phyloP scores from a whole-genome alignment of 257 asterid genomes.

The Fraxinus anomala region DNA sequence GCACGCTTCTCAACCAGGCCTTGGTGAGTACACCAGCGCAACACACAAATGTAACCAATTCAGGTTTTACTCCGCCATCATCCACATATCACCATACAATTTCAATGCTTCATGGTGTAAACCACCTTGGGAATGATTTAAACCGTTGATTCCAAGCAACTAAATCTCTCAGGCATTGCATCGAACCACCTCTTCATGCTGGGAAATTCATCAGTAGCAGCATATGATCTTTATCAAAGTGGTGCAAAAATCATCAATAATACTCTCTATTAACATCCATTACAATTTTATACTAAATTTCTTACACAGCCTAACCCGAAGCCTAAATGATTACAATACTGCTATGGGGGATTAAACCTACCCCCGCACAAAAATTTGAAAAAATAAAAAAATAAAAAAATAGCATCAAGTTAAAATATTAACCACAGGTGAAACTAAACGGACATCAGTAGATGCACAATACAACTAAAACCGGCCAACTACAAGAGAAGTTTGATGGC shows the following conservation, averaged over 20 bases:
- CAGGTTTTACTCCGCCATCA: constrained; percentile 26
- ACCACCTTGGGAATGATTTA: constrained; percentile 30
- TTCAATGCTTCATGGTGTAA: constrained; percentile 30
- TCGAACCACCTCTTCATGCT: constrained; percentile 29
- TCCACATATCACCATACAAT: constrained; percentile 34
- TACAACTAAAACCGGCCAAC: neutral
- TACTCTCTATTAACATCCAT: too few species aligned
- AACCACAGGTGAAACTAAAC: neutral
- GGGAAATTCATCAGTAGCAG: constrained; percentile 22
- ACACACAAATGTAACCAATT: constrained; percentile 28
- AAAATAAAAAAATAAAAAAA: too few species aligned
- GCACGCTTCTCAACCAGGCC: constrained; percentile 33
- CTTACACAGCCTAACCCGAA: too few species aligned
- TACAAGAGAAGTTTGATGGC: neutral
- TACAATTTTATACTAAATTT: too few species aligned
- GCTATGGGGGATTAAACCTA: too few species aligned
- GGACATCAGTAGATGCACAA: neutral
- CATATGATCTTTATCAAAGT: constrained; percentile 32
- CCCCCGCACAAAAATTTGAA: too few species aligned
- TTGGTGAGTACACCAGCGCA: constrained; percentile 39
- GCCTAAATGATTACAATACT: too few species aligned
- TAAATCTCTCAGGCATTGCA: constrained; percentile 32
- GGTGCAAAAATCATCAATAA: constrained; percentile 17
- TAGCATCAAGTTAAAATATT: too few species aligned
- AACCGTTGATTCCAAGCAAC: constrained; percentile 37